Evolutionary conservation across 2,329 filamentous ascomycete species (phyloP).

Genomic region (Talaromyces islandicus): DNA sequence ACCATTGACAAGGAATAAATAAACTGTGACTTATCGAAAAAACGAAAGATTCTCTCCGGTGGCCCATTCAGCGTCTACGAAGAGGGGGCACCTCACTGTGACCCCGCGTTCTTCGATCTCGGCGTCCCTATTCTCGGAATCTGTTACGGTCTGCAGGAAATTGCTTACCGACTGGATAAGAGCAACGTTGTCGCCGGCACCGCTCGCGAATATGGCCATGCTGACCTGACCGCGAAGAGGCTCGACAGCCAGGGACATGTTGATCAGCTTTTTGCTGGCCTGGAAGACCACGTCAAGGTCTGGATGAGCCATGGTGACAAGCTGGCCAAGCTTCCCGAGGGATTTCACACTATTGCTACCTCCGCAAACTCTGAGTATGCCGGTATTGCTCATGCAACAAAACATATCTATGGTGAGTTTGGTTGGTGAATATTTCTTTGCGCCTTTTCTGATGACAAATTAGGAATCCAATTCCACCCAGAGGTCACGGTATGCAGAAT

Average conservation of each 20-base stretch:
- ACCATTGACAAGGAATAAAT: neutral
- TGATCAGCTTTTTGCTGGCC: conserved; percentile 9
- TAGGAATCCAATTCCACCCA: conserved; percentile 28
- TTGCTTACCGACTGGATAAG: conserved; percentile 62
- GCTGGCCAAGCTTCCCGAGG: conserved; percentile 65
- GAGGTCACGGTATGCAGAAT: conserved; percentile 52
- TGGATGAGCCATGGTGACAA: conserved; percentile 93
- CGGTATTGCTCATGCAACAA: conserved; percentile 54
- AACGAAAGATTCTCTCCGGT: conserved; percentile 70
- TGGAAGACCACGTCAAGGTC: conserved; percentile 30
- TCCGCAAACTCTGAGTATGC: conserved; percentile 74
- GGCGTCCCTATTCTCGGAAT: conserved; percentile 17
- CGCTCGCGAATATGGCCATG: conserved; percentile 54
- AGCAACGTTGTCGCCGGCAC: conserved; percentile 64
- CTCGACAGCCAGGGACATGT: conserved; percentile 5
- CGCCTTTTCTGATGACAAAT: neutral
- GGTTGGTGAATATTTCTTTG: conserved; percentile 48
- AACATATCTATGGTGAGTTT: conserved; percentile 71
- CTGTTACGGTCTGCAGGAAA: conserved; percentile 60
- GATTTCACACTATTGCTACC: conserved; percentile 67
- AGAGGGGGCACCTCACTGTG: conserved; percentile 61
- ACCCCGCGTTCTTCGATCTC: conserved; percentile 74
- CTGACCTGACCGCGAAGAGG: conserved; percentile 43
- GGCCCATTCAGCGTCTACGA: conserved; percentile 78
- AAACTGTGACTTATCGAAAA: conserved; percentile 34